These are phyloP conservation scores for Tardiomyces blankii DNA, from an alignment of 1,139 yeast genomes.

Conservation along the genomic window DNA sequence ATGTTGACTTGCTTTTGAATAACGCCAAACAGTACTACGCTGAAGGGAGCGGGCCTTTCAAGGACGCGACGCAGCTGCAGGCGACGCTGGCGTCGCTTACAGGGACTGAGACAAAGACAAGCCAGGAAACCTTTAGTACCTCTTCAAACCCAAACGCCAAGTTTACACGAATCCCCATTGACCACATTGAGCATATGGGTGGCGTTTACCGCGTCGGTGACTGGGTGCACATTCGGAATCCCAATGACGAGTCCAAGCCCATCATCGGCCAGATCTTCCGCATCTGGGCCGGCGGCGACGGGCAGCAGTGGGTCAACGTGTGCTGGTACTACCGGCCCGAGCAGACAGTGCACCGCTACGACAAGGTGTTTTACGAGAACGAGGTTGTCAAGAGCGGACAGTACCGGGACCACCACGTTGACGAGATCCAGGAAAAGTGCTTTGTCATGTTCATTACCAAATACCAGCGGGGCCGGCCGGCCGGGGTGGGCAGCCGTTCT, in stretches of 20 bases:
- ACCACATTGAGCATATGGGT: slow-evolving; percentile 60
- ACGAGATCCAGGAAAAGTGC: slow-evolving; percentile 85
- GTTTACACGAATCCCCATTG: slow-evolving; percentile 67
- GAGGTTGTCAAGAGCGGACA: slow-evolving; percentile 97
- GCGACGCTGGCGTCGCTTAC: slow-evolving; percentile 48
- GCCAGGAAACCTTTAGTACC: no score
- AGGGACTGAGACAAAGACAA: slow-evolving; percentile 63
- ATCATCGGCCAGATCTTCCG: slow-evolving; percentile 90
- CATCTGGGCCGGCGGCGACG: slow-evolving; percentile 78
- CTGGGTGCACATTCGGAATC: slow-evolving; percentile 83
- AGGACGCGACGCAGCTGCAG: slow-evolving; percentile 54
- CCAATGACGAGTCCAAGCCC: slow-evolving; percentile 80
- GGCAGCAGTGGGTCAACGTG: slow-evolving; percentile 79
- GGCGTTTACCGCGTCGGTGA: slow-evolving; percentile 78
- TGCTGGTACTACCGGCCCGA: slow-evolving; percentile 98
- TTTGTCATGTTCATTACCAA: slow-evolving; percentile 90
- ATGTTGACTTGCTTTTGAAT: slow-evolving; percentile 61
- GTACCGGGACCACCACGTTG: slow-evolving; percentile 84
- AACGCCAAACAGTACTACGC: slow-evolving; percentile 63
- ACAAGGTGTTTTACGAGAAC: slow-evolving; percentile 78
- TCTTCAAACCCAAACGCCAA: no score
- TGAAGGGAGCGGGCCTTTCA: slow-evolving; percentile 43
- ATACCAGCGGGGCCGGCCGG: slow-evolving; percentile 89
- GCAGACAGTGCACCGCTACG: slow-evolving; percentile 90
- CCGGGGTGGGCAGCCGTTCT: slow-evolving; percentile 52